phyloP scores from a whole-genome alignment of 306 rosid genomes.

The Casuarina cunninghamiana region DNA sequence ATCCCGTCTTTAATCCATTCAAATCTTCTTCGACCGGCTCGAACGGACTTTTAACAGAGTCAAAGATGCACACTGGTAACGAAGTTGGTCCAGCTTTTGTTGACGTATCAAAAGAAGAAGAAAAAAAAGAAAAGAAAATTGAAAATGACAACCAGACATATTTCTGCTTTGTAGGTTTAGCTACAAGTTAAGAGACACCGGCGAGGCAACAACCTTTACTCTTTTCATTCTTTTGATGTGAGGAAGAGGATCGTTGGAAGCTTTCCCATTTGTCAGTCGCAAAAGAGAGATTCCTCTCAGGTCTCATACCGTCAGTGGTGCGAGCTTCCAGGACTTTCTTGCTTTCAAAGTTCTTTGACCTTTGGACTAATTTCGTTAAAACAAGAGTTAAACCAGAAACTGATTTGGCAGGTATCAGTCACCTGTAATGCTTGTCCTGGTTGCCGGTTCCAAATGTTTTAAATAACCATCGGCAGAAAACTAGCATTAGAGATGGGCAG shows the following conservation, averaged over 20 bases:
- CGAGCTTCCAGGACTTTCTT: slow-evolving; percentile 27
- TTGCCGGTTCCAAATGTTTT: too few relatives aligned
- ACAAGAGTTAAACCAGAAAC: not conserved
- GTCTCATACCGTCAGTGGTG: slow-evolving; percentile 36
- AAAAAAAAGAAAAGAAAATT: not conserved
- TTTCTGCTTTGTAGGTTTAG: slow-evolving; percentile 45
- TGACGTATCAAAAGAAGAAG: slow-evolving; percentile 24
- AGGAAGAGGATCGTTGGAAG: slow-evolving; percentile 33
- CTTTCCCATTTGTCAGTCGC: slow-evolving; percentile 50
- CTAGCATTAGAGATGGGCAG: too few relatives aligned
- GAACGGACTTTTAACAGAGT: slow-evolving; percentile 47
- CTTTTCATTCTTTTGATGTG: slow-evolving; percentile 76
- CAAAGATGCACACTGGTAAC: slow-evolving; percentile 28
- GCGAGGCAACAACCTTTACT: slow-evolving; percentile 38
- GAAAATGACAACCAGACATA: slow-evolving; percentile 28
- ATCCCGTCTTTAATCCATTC: slow-evolving; percentile 10
- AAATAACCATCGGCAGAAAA: too few relatives aligned
- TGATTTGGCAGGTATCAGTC: not conserved
- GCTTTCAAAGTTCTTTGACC: slow-evolving; percentile 23
- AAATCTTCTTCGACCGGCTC: slow-evolving; percentile 20
- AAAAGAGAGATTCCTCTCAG: slow-evolving; percentile 47
- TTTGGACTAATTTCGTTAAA: not conserved
- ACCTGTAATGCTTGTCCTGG: too few relatives aligned
- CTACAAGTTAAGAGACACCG: slow-evolving; percentile 33
- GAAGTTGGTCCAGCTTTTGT: slow-evolving; percentile 30